Percentiles rank a stretch among this genome's conserved stretches.
These are phyloP conservation scores for Hamamelis virginiana DNA, from an alignment of 164 flowering plant species.

Conservation along the genomic window DNA sequence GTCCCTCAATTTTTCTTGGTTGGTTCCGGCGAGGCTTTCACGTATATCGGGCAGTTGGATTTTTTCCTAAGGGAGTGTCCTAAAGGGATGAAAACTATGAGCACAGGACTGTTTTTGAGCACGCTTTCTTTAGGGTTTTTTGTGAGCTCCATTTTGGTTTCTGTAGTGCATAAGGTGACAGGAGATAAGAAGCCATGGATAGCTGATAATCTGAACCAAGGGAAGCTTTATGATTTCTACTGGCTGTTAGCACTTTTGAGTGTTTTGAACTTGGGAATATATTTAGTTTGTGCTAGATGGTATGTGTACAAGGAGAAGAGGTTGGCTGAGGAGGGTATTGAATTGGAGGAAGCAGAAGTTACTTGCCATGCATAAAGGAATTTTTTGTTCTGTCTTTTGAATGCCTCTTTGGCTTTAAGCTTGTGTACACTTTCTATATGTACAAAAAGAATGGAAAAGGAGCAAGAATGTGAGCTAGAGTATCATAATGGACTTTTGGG, in stretches of 20 bases:
- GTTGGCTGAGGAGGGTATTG: conserved; percentile 50
- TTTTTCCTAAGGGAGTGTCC: conserved; percentile 87
- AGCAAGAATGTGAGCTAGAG: neutral
- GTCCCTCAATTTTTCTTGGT: conserved; percentile 75
- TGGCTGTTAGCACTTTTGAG: conserved; percentile 71
- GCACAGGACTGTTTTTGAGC: conserved; percentile 79
- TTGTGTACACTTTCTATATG: neutral
- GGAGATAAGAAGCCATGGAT: conserved; percentile 56
- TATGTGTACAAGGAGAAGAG: conserved; percentile 71
- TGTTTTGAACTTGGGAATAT: conserved; percentile 46
- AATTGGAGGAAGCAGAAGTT: conserved; percentile 45
- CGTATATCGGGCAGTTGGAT: conserved; percentile 77
- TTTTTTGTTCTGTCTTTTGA: neutral
- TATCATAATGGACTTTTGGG: too few relatives aligned
- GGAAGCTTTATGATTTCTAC: conserved; percentile 71
- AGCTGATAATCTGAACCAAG: conserved; percentile 66
- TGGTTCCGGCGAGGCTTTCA: conserved; percentile 79
- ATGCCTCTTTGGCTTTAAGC: neutral
- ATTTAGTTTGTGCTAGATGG: conserved; percentile 48
- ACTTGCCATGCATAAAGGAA: conserved; percentile 25
- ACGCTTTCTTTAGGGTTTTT: conserved; percentile 78
- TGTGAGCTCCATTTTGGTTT: conserved; percentile 62
- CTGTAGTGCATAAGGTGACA: conserved; percentile 56
- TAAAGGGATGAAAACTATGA: conserved; percentile 89
- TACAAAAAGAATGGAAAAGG: neutral